Evolutionary conservation across 495 filamentous ascomycete species (phyloP), one percentile per base, ranked within the genome.

Genomic region (Clavariopsis aquatica): DNA sequence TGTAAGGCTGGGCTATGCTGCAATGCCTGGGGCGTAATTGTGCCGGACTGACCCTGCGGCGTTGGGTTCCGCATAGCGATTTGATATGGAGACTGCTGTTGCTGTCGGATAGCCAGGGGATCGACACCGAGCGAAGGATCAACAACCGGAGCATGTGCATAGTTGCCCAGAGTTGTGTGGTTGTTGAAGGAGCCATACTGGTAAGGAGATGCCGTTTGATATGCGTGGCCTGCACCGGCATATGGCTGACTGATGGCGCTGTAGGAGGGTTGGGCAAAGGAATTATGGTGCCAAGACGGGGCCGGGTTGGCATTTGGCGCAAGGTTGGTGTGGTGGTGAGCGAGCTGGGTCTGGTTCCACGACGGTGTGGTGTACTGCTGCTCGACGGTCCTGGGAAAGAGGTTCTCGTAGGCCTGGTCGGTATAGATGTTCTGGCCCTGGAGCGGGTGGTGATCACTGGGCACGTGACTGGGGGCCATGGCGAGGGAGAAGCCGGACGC

Each of bases 11-110:
- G 27, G 61, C 52, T 61, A 2, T 72, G 72, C 53, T 77, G 71
- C 19, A 77, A 62, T 22, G 71, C 71, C 26, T 74, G 72, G 12
- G 75, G 73, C 10, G 75, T 64, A 20, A 77, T 71, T 1, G 75
- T 77, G n/a, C 57, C 15, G n/a, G 57, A 29, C 23, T 65, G 61
- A 1, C 24, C 51, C 31, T 62, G 56, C 4, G 64, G 52, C 2
- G 63, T 60, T 12, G 38, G 24, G 45, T 60, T 54, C 8, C 56
- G 31, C 17, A 47, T 27, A 23, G 38, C 23, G 20, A 60, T 46
- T 22, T 62, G 57, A 38, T 68, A 64, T 19, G 65, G 59, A 4
- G 59, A 60, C 29, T 53, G 65, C 24, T 57, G 65, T 51, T 59
- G 55, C 56, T 59, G 56, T 9, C 58, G 64, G 7, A 57, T 29